Percentiles rank a stretch among this genome's conserved stretches.
phyloP scores from a whole-genome alignment of 371 early-diverging fungal genomes.

The Mortierella sp. region DNA sequence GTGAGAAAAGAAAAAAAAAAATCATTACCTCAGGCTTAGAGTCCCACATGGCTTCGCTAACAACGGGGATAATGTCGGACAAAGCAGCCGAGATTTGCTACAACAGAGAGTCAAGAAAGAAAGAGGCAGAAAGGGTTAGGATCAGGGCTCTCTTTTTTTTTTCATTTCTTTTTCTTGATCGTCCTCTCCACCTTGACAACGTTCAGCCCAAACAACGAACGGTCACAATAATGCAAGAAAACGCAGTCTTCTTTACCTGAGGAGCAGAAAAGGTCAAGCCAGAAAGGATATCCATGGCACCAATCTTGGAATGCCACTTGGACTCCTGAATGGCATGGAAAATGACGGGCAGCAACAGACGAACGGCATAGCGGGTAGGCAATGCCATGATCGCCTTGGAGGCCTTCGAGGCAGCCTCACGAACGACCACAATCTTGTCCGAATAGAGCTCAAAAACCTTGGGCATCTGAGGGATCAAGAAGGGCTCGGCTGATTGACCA shows the following conservation, averaged over 20 bases:
- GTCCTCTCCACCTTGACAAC: too few relatives aligned
- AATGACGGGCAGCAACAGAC: conserved; percentile 61
- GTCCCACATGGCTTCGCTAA: conserved; percentile 84
- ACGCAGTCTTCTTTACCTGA: conserved; percentile 18
- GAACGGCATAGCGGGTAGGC: conserved; percentile 57
- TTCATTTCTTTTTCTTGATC: too few relatives aligned
- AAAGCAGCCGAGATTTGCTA: conserved; percentile 68
- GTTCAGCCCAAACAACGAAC: too few relatives aligned
- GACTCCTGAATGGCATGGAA: conserved; percentile 64
- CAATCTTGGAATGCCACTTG: conserved; percentile 73
- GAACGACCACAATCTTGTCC: conserved; percentile 66
- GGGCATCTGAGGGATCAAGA: conserved; percentile 63
- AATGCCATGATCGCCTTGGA: conserved; percentile 57
- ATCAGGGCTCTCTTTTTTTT: too few relatives aligned
- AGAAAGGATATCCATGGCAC: conserved; percentile 58
- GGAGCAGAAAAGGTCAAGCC: conserved; percentile 55
- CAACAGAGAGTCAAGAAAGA: background rate
- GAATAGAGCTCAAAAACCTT: conserved; percentile 61
- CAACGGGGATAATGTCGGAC: conserved; percentile 78
- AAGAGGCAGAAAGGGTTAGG: too few relatives aligned
- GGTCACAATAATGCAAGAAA: too few relatives aligned
- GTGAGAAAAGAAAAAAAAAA: too few relatives aligned
- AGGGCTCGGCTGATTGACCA: conserved; percentile 64
- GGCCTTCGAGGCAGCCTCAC: conserved; percentile 64
- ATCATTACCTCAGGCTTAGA: conserved; percentile 57